Conservation (phyloP, 78 protist species). For the Neovahlkampfia damariscottae region DNA sequence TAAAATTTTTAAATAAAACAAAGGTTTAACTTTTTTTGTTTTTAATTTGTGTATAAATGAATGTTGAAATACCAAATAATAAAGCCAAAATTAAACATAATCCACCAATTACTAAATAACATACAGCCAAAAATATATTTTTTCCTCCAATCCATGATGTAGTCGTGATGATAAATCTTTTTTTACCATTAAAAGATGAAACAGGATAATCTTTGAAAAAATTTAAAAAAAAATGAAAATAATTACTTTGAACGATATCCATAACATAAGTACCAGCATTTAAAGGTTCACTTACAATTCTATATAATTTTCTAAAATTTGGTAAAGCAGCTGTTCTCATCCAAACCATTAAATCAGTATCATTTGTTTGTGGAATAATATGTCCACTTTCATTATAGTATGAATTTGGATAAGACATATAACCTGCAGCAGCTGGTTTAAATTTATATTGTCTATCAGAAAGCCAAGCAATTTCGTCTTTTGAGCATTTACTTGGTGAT, state of each 20-base stretch:
- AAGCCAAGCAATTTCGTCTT: conserved; percentile 69
- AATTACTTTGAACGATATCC: conserved; percentile 7
- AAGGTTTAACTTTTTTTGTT: not conserved
- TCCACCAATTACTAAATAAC: conserved; percentile 68
- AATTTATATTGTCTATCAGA: conserved; percentile 67
- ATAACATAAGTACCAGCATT: conserved; percentile 39
- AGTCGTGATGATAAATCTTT: conserved; percentile 76
- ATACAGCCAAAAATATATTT: conserved; percentile 74
- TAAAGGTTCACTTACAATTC: conserved; percentile 33
- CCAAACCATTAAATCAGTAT: conserved; percentile 89
- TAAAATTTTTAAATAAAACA: not conserved
- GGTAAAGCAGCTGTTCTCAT: conserved; percentile 92
- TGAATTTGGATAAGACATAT: not conserved
- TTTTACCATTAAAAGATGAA: conserved; percentile 51
- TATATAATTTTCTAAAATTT: conserved; percentile 78
- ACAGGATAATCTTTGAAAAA: conserved; percentile 67
- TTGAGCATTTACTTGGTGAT: not conserved
- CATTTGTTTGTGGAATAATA: conserved; percentile 36
- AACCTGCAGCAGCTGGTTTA: not conserved
- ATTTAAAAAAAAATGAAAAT: not conserved
- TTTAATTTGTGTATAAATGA: not conserved
- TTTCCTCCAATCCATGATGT: conserved; percentile 92
- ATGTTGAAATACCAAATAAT: conserved; percentile 33
- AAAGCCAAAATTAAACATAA: conserved; percentile 55
- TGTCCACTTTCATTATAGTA: conserved; percentile 18